Conservation (phyloP, 148 eudicot genomes). For the Amaranthus palmeri region DNA sequence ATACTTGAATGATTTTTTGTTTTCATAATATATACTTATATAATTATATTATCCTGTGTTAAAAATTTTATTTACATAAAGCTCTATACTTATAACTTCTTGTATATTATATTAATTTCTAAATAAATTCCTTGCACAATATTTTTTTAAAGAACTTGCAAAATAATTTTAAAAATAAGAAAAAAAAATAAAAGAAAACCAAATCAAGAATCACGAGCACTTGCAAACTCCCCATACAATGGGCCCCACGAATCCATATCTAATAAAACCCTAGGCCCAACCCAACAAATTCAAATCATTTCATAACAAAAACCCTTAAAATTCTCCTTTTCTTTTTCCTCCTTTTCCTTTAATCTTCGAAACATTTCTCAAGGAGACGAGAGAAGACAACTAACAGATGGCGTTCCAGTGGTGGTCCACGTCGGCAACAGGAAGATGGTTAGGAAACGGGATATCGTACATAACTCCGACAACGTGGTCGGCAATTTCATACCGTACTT, state of each 20-base stretch:
- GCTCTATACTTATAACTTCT: too few relatives aligned
- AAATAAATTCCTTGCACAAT: too few relatives aligned
- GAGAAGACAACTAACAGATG: slow-evolving; percentile 7
- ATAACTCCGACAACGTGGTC: slow-evolving; percentile 19
- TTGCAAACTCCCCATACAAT: neutral
- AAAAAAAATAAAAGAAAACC: neutral
- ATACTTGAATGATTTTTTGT: too few relatives aligned
- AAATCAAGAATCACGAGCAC: neutral
- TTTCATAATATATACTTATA: too few relatives aligned
- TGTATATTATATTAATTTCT: too few relatives aligned
- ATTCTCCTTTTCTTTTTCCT: neutral
- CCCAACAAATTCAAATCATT: neutral
- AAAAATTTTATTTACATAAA: too few relatives aligned
- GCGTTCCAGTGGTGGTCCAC: slow-evolving; percentile 24
- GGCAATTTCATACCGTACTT: neutral
- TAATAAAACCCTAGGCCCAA: neutral
- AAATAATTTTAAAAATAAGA: too few relatives aligned
- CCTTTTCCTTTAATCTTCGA: neutral
- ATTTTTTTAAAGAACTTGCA: too few relatives aligned
- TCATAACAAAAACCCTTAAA: neutral
- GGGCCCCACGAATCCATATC: neutral
- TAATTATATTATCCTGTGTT: too few relatives aligned
- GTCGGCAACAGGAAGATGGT: slow-evolving; percentile 22
- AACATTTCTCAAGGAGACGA: neutral
- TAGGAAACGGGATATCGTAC: slow-evolving; percentile 25